These are phyloP conservation scores for Trichoderma brevicompactum DNA, from an alignment of 2,329 filamentous ascomycete genomes.

Conservation along the genomic window DNA sequence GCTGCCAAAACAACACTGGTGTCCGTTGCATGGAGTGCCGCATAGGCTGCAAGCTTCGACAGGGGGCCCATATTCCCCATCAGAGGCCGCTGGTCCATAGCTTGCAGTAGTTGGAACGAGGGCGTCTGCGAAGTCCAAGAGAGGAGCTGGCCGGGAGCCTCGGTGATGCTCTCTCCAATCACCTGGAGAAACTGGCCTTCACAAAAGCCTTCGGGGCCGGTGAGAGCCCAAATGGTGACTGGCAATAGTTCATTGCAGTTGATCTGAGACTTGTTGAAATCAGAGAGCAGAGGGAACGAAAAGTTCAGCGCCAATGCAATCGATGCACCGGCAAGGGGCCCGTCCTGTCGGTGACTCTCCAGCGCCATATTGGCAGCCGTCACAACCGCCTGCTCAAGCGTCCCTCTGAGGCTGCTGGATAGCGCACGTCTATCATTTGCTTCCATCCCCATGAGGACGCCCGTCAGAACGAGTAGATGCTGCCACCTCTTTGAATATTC, in stretches of 20 bases:
- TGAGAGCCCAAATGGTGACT: conserved; percentile 67
- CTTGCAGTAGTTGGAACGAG: conserved; percentile 64
- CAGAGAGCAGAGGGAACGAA: conserved; percentile 72
- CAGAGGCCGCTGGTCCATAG: conserved; percentile 63
- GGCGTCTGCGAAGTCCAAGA: conserved; percentile 66
- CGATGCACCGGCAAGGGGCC: conserved; percentile 50
- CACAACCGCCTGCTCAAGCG: conserved; percentile 73
- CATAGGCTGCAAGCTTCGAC: conserved; percentile 66
- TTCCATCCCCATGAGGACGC: conserved; percentile 77
- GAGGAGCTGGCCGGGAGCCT: conserved; percentile 51
- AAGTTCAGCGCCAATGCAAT: conserved; percentile 77
- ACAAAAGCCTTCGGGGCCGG: conserved; percentile 73
- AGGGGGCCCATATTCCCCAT: conserved; percentile 70
- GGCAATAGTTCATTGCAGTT: conserved; percentile 74
- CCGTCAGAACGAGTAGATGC: conserved; percentile 79
- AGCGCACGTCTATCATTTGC: conserved; percentile 65
- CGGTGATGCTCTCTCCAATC: conserved; percentile 69
- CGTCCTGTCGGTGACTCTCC: conserved; percentile 48
- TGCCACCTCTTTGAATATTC: conserved; percentile 73
- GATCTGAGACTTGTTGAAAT: conserved; percentile 60
- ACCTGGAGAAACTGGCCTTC: conserved; percentile 74
- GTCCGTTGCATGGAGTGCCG: conserved; percentile 60
- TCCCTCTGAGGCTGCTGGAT: conserved; percentile 65
- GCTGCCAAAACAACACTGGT: conserved; percentile 51
- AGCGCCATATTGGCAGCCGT: conserved; percentile 78